Base-by-base conservation (phyloP, 2,329 filamentous ascomycete genomes). In the Thelonectria discophora region DNA sequence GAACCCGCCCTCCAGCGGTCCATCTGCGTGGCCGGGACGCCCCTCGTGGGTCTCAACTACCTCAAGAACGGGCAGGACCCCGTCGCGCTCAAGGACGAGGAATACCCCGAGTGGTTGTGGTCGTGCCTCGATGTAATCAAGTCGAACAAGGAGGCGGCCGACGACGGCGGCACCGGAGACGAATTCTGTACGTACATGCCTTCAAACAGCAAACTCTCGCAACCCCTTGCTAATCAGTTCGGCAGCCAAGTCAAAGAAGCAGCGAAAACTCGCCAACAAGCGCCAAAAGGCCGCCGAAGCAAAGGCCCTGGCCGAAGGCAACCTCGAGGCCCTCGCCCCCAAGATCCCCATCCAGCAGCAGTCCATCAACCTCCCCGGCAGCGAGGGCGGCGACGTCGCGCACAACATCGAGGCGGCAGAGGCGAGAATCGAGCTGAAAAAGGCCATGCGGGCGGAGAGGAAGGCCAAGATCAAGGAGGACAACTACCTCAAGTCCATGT, bases 401-500 rank as follows among this genome's bases (percentile, higher is more conserved):
- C 79, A 82, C 50, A 82, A 84, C 50, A 61, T 87, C 34, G 73
- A 74, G 52, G 84, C 85, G 34, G 78, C 74, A 10, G 71, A 76
- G 30, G 80, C 85, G 73, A 82, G 90, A 73, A 82, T 84, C 64
- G 86, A 88, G 69, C 80, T 94, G 71, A 90, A 83, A 67, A 86
- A 83, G 78, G 88, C 88, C 34, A 88, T 93, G 90, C 86, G 91
- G 73, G 85, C 85, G 75, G 90, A 93, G 81, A 83, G 91, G 74
- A 87, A 89, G 78, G 86, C 85, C 62, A 86, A 84, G 78, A 95
- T 95, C 74, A 94, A 94, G 86, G 92, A 95, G 82, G 80, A 79
- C 74, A 95, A 95, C 80, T 95, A 93, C 84, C 85, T 95, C 78
- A 91, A 90, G 85, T 86, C 88, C 45, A 92, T 94, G 90, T 88